Evolutionary conservation across 257 asterid species (phyloP), one percentile per base, ranked within the genome.

Genomic region (Jacaranda mimosifolia): DNA sequence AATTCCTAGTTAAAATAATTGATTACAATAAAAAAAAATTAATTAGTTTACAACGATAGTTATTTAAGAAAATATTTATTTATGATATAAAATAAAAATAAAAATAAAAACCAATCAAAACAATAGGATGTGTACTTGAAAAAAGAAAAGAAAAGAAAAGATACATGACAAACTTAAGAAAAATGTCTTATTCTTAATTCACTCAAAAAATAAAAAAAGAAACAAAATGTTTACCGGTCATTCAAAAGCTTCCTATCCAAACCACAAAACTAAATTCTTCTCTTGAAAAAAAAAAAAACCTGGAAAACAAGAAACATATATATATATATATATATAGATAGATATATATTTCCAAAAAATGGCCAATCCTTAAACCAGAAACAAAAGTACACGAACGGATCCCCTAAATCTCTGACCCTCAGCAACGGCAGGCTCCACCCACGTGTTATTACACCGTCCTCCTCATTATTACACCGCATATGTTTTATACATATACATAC

Each of bases 381-480:
- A 32, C 17, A 48, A 38, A 65, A 65, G 73, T 63, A 75, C 56
- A 66, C 43, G 74, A 65, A 67, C 56, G 80, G 80, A 66, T 66
- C 9, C 42, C 73, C 42, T 10, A 13, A 18, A 4, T 21, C 58
- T 66, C 15, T 48, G 72, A 52, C 68, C 15, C 52, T 53, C 58
- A 38, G 49, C 79, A 36, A 1, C 36, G 11, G 39, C 11, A 39
- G 75, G 79, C 71, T 77, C 83, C 83, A 66, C 66, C 77, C 75
- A 79, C 83, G 83, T 79, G 83, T 79, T 73, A 57, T 65, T 21
- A 67, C 81, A 55, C 9, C 10, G 14, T 17, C 32, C 55, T 39
- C 75, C 4, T 75, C 65, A 64, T 71, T 72, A 56, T 70, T 51
- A 19, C 68, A 71, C 66, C 75, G 56, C 70, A 79, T 14, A 63